Conservation (phyloP, 1,284 basidiomycete genomes). For the Pulveroboletus sp. region DNA sequence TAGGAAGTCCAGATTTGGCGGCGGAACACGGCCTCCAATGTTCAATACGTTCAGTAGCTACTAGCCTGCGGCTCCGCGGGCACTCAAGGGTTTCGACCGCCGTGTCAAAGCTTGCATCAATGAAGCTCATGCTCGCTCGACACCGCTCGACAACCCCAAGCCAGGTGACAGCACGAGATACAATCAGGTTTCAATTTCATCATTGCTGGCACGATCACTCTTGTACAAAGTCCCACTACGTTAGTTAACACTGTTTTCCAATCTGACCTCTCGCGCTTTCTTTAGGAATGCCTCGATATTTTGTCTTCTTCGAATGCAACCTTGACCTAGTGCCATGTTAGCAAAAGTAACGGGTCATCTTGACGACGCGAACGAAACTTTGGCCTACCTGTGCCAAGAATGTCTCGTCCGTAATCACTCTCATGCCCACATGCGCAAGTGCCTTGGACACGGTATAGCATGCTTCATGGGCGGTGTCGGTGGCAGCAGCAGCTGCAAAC, state of each 20-base stretch:
- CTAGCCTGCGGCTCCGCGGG: no score
- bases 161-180: neutral
- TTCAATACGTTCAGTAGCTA: no score
- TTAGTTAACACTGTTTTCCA: neutral
- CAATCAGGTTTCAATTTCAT: neutral
- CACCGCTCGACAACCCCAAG: neutral
- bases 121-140: neutral
- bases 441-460: conserved; percentile 59
- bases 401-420: conserved; percentile 54
- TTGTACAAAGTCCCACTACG: neutral
- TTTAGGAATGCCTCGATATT: conserved; percentile 15
- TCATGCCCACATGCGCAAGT: conserved; percentile 57
- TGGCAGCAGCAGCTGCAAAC: conserved; percentile 57
- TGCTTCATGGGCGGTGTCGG: conserved; percentile 55
- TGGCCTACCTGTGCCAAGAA: conserved; percentile 24
- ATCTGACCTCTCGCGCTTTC: neutral
- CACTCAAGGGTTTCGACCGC: no score
- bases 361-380: neutral
- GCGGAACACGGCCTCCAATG: no score
- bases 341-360: neutral
- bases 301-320: conserved; percentile 30
- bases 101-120: no score
- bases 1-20: no score
- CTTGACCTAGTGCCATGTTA: conserved; percentile 27
- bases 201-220: neutral